Evolutionary conservation across 148 eudicot species (phyloP), one percentile per base, ranked within the genome.

Genomic region (Nyssa sinensis): DNA sequence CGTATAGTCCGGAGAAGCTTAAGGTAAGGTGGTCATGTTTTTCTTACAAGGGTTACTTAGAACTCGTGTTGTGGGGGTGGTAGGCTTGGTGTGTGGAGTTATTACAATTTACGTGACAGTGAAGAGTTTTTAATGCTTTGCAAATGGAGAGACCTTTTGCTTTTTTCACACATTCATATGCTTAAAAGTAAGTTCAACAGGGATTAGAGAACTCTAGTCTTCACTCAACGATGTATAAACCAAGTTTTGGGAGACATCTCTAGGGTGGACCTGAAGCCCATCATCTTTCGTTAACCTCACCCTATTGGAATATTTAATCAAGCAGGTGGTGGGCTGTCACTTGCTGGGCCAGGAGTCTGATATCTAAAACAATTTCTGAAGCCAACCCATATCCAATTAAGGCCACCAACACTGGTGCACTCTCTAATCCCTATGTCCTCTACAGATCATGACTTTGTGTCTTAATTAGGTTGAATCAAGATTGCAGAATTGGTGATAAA

Each of bases 11-110:
- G 71, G 76, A 25, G 32, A 64, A 77, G 61, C 25, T 66, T 62
- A 39, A 4, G 35, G 67, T n/a, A 37, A 21, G 35, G 67, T 65
- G 44, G 35, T 81, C 87, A 84, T 79, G 84, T 76, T 84, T 70
- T 81, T 79, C 79, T 73, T 78, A 81, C 78, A 7, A 32, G 49
- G 30, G 60, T 25, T 19, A 19, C 41, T 71, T 65, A 21, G 31
- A 64, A 59, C 55, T 77, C 62, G 67, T 71, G 67, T 41, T 39
- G 39, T 30, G 78, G 74, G 77, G 74, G 77, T 17, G 75, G 64
- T 14, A 62, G 4, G 37, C 7, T 12, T 41, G 57, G 60, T 62
- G 60, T 62, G 70, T 66, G 70, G 53, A 27, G 70, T 41, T 24
- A 66, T 41, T 66, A 25, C 32, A 41, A 13, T 66, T 10, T 41